Conservation (phyloP, 495 filamentous ascomycete genomes). For the Xylaria nigripes region DNA sequence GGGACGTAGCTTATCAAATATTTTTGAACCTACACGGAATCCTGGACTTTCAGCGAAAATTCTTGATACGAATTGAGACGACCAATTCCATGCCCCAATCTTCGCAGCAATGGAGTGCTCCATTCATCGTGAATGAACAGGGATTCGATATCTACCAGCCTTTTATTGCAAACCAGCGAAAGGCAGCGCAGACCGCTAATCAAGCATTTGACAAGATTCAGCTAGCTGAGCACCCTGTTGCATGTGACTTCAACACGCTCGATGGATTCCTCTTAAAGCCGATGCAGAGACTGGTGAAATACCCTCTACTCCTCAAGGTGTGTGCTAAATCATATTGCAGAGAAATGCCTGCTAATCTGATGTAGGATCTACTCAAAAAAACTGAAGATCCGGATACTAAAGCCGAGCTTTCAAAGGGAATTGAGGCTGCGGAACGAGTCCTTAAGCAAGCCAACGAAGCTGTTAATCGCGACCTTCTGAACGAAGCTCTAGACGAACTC, state of each 20-base stretch:
- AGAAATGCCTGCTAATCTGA: neutral
- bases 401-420: constrained; percentile 59
- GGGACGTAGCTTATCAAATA: constrained; percentile 87
- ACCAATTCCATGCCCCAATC: constrained; percentile 73
- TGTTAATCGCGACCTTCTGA: constrained; percentile 74
- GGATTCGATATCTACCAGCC: constrained; percentile 87
- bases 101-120: constrained; percentile 81
- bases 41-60: constrained; percentile 88
- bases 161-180: constrained; percentile 88
- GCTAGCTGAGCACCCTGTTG: constrained; percentile 45
- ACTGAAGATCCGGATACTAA: constrained; percentile 51
- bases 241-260: constrained; percentile 54
- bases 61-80: constrained; percentile 91
- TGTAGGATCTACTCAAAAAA: constrained; percentile 78
- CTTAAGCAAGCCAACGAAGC: constrained; percentile 81
- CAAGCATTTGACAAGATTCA: constrained; percentile 55
- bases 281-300: constrained; percentile 90
- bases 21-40: constrained; percentile 93
- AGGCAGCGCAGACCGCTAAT: constrained; percentile 53
- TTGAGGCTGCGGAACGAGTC: constrained; percentile 66
- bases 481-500: constrained; percentile 72
- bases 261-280: constrained; percentile 92
- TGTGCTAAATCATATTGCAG: constrained; percentile 15
- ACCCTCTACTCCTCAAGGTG: constrained; percentile 83
- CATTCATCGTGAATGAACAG: constrained; percentile 70